Percentiles rank a stretch among this genome's conserved stretches.
Conservation (phyloP, 352 stramenopile genomes). For the Phytopythium litorale region DNA sequence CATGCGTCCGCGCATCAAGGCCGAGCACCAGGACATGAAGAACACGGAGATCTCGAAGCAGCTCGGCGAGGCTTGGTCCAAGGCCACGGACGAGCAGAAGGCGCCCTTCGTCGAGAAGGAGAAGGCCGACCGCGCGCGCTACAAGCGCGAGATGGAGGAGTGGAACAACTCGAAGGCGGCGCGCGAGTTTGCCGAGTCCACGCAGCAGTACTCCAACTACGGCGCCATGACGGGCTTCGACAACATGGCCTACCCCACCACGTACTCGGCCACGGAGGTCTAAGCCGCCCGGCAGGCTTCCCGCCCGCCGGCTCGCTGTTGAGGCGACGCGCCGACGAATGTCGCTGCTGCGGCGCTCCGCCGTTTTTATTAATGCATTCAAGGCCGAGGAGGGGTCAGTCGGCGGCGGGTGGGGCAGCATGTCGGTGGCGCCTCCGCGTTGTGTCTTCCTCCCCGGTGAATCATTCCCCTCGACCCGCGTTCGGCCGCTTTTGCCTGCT, state of each 20-base stretch:
- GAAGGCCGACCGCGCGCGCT: slow-evolving; percentile 86
- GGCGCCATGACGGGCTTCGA: slow-evolving; percentile 78
- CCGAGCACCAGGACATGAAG: slow-evolving; percentile 92
- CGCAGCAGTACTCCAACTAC: slow-evolving; percentile 83
- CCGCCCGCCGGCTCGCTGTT: too few relatives aligned
- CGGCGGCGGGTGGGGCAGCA: neutral
- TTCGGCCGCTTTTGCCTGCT: neutral
- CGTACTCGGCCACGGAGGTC: slow-evolving; percentile 70
- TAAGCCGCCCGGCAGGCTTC: slow-evolving; percentile 16
- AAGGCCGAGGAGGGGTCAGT: neutral
- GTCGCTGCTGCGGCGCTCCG: slow-evolving; percentile 1
- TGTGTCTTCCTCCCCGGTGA: neutral
- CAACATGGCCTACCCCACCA: slow-evolving; percentile 68
- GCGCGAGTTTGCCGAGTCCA: slow-evolving; percentile 77
- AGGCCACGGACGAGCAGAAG: slow-evolving; percentile 90
- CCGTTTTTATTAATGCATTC: slow-evolving; percentile 9
- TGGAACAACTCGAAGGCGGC: slow-evolving; percentile 86
- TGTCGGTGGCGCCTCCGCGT: neutral
- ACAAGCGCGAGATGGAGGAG: slow-evolving; percentile 93
- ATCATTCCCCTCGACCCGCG: neutral
- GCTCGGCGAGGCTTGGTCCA: slow-evolving; percentile 91
- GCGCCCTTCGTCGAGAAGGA: slow-evolving; percentile 91
- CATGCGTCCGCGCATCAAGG: slow-evolving; percentile 88
- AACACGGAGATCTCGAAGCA: slow-evolving; percentile 96
- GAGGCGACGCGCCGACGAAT: neutral